Percentiles rank a stretch among this genome's conserved stretches.
Conservation (phyloP, 768 basidiomycete species). For the Kwoniella sp. region DNA sequence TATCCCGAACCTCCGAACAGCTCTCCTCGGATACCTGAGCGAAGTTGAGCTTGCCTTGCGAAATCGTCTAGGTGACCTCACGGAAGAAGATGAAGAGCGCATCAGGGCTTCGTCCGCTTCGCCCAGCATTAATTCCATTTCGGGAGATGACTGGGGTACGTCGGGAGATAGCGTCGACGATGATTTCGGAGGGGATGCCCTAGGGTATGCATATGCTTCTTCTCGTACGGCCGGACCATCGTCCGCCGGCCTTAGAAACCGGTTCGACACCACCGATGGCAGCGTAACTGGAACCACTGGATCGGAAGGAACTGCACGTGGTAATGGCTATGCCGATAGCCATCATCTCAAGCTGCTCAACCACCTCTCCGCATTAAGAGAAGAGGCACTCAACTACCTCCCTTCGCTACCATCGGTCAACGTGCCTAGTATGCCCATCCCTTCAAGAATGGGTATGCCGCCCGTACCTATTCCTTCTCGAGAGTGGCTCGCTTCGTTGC, state of each 20-base stretch:
- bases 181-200: constrained; percentile 8
- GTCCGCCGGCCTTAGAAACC: neutral
- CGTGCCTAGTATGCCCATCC: constrained; percentile 20
- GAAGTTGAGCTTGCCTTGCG: constrained; percentile 49
- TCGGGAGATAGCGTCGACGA: constrained; percentile 3
- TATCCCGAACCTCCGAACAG: constrained; percentile 40
- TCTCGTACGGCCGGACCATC: constrained; percentile 1
- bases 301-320: neutral
- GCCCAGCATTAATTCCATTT: constrained; percentile 1
- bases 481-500: constrained; percentile 27
- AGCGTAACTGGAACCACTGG: neutral
- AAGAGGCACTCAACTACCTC: constrained; percentile 39
- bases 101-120: constrained; percentile 21
- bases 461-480: constrained; percentile 5
- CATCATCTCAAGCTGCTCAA: constrained; percentile 27
- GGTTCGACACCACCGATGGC: neutral
- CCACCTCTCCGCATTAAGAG: constrained; percentile 37
- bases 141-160: constrained; percentile 11
- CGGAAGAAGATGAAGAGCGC: constrained; percentile 7
- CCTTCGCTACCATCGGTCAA: constrained; percentile 24
- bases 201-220: constrained; percentile 14
- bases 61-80: constrained; percentile 27
- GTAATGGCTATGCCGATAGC: neutral
- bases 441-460: constrained; percentile 6
- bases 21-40: constrained; percentile 49